Conservation (phyloP, 768 basidiomycete species). For the Hemileccinum rubropunctum region DNA sequence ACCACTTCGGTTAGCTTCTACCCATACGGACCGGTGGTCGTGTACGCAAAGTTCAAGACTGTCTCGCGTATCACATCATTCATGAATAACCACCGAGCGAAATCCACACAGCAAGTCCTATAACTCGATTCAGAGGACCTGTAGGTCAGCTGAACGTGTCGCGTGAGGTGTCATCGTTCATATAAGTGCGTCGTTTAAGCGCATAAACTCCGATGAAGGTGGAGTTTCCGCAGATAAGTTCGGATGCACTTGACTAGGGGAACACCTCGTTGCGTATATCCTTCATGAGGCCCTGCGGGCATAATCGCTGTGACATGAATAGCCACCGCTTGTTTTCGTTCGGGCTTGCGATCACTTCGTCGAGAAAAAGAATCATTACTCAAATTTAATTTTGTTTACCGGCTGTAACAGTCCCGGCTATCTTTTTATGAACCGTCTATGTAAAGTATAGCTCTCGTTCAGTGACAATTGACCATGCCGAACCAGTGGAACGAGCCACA, state of each 20-base stretch:
- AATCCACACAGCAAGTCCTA: constrained; percentile 12
- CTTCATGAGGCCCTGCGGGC: background rate
- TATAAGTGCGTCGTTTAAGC: constrained; percentile 21
- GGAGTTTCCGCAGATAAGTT: background rate
- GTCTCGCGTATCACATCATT: constrained; percentile 30
- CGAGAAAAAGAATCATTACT: constrained; percentile 9
- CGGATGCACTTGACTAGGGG: constrained; percentile 5
- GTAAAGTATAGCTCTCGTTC: constrained; percentile 8
- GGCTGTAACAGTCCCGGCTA: constrained; percentile 16
- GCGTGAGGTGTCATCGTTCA: constrained; percentile 19
- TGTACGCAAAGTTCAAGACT: constrained; percentile 25
- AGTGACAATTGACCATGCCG: constrained; percentile 13
- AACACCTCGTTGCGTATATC: constrained; percentile 10
- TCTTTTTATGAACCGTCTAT: constrained; percentile 6
- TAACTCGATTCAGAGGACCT: constrained; percentile 1
- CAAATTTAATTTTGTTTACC: constrained; percentile 10
- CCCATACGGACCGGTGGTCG: constrained; percentile 15
- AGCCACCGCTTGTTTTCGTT: background rate
- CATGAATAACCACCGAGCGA: constrained; percentile 14
- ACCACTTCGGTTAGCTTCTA: constrained; percentile 11
- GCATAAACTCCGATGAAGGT: constrained; percentile 18
- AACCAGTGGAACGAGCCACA: constrained; percentile 22
- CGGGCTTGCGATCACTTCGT: constrained; percentile 4
- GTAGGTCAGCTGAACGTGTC: constrained; percentile 18
- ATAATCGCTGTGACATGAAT: constrained; percentile 5